Percentiles rank a stretch among this genome's conserved stretches.
These are phyloP conservation scores for Prunus yedoensis DNA, from an alignment of 331 rosid species.

Conservation along the genomic window DNA sequence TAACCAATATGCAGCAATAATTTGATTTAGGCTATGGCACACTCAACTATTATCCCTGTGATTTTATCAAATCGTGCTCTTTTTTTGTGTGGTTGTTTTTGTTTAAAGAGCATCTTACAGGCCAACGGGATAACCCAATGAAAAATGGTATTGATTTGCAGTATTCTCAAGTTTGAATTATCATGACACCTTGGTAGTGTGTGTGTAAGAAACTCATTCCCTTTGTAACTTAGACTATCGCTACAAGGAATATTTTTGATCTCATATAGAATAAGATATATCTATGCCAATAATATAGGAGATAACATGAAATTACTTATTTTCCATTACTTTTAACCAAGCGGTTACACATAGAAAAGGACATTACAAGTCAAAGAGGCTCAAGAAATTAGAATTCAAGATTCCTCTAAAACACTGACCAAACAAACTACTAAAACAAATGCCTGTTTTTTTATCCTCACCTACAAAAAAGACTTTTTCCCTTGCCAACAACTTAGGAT, in stretches of 20 bases:
- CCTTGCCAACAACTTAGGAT: conserved; percentile 24
- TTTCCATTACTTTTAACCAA: conserved; percentile 29
- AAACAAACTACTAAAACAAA: conserved; percentile 35
- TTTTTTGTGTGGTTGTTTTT: too few species aligned
- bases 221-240: too few species aligned
- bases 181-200: too few species aligned
- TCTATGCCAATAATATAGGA: background rate
- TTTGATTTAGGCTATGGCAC: background rate
- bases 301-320: background rate
- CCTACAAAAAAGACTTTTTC: conserved; percentile 36
- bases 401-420: conserved; percentile 36
- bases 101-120: too few species aligned
- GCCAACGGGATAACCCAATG: too few species aligned
- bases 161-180: too few species aligned
- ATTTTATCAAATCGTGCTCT: background rate
- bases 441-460: conserved; percentile 37
- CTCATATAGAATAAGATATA: background rate
- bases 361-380: conserved; percentile 27
- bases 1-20: background rate
- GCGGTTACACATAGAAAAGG: conserved; percentile 28
- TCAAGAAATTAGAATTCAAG: conserved; percentile 12
- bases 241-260: too few species aligned
- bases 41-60: conserved; percentile 28
- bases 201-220: too few species aligned
- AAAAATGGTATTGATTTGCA: too few species aligned